phyloP scores from a whole-genome alignment of 768 basidiomycete species.

The Russula compacta region DNA sequence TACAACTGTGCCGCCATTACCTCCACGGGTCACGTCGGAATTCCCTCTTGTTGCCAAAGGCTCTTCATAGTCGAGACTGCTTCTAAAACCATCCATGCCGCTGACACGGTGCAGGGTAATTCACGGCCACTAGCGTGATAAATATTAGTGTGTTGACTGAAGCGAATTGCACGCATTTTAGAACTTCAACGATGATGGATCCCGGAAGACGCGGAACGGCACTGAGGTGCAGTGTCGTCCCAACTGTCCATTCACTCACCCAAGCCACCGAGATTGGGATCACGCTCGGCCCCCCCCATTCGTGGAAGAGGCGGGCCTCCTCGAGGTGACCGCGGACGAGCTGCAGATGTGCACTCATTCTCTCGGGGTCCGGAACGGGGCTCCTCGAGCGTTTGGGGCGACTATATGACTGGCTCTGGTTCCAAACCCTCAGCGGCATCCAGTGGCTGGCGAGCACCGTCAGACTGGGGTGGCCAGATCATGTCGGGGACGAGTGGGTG shows the following conservation, averaged over 20 bases:
- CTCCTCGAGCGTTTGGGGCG: constrained; percentile 4
- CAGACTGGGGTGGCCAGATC: background rate
- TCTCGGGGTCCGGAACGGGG: background rate
- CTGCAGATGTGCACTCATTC: background rate
- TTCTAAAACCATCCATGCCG: constrained; percentile 3
- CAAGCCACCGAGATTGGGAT: constrained; percentile 12
- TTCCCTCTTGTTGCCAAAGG: background rate
- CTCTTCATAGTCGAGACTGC: background rate
- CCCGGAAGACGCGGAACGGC: constrained; percentile 7
- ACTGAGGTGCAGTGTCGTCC: background rate
- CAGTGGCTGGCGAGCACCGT: background rate
- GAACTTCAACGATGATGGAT: constrained; percentile 11
- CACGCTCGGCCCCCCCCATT: background rate
- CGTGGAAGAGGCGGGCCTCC: constrained; percentile 4
- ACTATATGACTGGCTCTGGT: constrained; percentile 2
- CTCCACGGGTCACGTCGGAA: background rate
- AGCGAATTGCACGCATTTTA: background rate
- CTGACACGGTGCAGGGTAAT: background rate
- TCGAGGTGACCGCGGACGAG: background rate
- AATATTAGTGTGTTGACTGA: background rate
- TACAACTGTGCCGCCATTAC: background rate
- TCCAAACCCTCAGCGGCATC: background rate
- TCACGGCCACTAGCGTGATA: background rate
- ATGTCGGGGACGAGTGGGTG: background rate
- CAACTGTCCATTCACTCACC: constrained; percentile 9